These are phyloP conservation scores for Knoxdaviesia capensis DNA, from an alignment of 2,329 filamentous ascomycete genomes.

Conservation along the genomic window DNA sequence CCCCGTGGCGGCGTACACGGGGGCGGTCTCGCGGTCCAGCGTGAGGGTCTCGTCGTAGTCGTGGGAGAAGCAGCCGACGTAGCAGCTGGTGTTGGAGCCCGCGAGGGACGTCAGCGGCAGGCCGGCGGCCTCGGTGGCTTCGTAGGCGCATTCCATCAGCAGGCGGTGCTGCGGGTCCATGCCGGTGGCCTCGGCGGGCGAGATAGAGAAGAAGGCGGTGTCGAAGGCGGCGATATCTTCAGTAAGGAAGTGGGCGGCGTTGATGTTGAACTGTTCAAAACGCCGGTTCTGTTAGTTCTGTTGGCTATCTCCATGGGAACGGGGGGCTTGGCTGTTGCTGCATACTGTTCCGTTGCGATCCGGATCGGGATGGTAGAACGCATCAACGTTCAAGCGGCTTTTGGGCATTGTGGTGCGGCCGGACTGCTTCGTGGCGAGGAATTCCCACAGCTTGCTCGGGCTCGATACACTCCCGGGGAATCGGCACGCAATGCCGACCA, in stretches of 20 bases:
- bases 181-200: conserved; percentile 7
- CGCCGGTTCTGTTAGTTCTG: background rate
- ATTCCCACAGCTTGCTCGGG: conserved; percentile 22
- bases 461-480: conserved; percentile 21
- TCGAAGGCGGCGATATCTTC: conserved; percentile 10
- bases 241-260: conserved; percentile 11
- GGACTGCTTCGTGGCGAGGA: conserved; percentile 10
- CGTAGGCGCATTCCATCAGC: conserved; percentile 10
- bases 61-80: conserved; percentile 9
- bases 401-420: conserved; percentile 20
- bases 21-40: conserved; percentile 12
- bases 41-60: conserved; percentile 9
- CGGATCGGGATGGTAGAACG: conserved; percentile 14
- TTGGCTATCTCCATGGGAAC: background rate
- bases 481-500: conserved; percentile 24
- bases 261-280: background rate
- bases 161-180: conserved; percentile 12
- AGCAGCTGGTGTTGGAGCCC: conserved; percentile 11
- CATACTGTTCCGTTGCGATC: conserved; percentile 1
- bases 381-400: conserved; percentile 23
- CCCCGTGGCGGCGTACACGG: conserved; percentile 15
- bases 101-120: conserved; percentile 10
- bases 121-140: conserved; percentile 13
- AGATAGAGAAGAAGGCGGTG: conserved; percentile 9
- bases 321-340: background rate